These are phyloP conservation scores for Boletus sp. DNA, from an alignment of 768 basidiomycete species.

Conservation along the genomic window DNA sequence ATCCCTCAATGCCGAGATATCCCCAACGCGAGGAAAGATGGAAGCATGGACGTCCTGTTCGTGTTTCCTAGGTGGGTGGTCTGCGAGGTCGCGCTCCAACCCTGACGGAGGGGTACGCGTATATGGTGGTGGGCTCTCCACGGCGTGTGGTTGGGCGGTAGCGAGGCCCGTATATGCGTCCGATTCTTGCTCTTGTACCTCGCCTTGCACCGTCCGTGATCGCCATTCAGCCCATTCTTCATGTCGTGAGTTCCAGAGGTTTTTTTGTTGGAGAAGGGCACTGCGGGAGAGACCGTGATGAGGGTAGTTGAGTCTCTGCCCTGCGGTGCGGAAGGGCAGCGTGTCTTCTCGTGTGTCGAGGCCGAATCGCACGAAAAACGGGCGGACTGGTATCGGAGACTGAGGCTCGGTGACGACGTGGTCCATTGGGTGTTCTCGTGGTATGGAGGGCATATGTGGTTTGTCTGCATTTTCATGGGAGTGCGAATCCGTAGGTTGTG, in stretches of 20 bases:
- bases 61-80: constrained; percentile 1
- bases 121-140: constrained; percentile 13
- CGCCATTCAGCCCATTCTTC: constrained; percentile 47
- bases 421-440: constrained; percentile 13
- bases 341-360: background rate
- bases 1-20: constrained; percentile 56
- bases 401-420: constrained; percentile 15
- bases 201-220: constrained; percentile 10
- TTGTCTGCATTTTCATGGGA: constrained; percentile 11
- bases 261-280: constrained; percentile 57
- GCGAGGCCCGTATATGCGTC: constrained; percentile 30
- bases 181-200: background rate
- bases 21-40: constrained; percentile 60
- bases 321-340: constrained; percentile 7
- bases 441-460: constrained; percentile 7
- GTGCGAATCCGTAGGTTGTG: constrained; percentile 11
- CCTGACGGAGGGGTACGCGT: constrained; percentile 26
- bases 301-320: constrained; percentile 42
- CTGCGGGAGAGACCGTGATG: constrained; percentile 65
- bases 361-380: constrained; percentile 4
- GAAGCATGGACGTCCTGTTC: constrained; percentile 23
- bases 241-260: constrained; percentile 57
- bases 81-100: constrained; percentile 28
- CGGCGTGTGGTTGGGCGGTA: background rate
- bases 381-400: constrained; percentile 25